Evolutionary conservation across 2,329 filamentous ascomycete species (phyloP), one percentile per base, ranked within the genome.

Genomic region (Thielaviopsis punctulata): DNA sequence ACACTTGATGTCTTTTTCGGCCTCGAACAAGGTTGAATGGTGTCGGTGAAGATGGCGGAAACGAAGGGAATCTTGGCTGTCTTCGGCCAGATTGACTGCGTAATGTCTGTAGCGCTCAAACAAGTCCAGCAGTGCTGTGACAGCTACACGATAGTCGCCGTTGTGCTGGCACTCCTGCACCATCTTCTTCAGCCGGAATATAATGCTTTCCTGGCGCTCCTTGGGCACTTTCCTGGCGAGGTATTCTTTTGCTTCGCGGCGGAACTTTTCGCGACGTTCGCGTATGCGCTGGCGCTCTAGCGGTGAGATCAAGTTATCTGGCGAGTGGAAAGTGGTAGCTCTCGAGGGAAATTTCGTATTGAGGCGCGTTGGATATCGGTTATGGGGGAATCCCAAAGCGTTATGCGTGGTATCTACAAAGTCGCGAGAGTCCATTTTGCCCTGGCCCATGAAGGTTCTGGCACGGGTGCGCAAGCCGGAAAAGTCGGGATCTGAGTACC

Each of bases 121-220:
- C 48, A 98, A 73, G 43, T 78, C 73, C 25, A 98, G 75, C 5
- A 98, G 72, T 2, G 90, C 93, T 60, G 88, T 79, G 57, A 98
- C 82, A n/a, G 92, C 92, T 65, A 84, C 77, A 59, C 89, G 81
- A 67, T 96, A 98, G 61, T 98, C 90, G 54, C 86, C 79, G 63
- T 96, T 92, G 53, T 90, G 86, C 69, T 98, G 92, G 60, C 94
- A 88, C 68, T 98, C 92, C 45, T 95, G 80, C 39, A 98, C 71
- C 84, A 96, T 94, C 79, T 96, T 96, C 80, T 79, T 98, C 59
- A 98, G 69, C 36, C 92, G 85, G 77, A 81, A 95, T 60, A 95
- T 82, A 52, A 82, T 82, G 72, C 95, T 88, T 7, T 96, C 88
- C 56, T 89, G 87, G 55, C 92, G 87, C 66, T 96, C 89, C 67